These are phyloP conservation scores for Penicillium sp. DNA, from an alignment of 2,329 filamentous ascomycete species.

Conservation along the genomic window DNA sequence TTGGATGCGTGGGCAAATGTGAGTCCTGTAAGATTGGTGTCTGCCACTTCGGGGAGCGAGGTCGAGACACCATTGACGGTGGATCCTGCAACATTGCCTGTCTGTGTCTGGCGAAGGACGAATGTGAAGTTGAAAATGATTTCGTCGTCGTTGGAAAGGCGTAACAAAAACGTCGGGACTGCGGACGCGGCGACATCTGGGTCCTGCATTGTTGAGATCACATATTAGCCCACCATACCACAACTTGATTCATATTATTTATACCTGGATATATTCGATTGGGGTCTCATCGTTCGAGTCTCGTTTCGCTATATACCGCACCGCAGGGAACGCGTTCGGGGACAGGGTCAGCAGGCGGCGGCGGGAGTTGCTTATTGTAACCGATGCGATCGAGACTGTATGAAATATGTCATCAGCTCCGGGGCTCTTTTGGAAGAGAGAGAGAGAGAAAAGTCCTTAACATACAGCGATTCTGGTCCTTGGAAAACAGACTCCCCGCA, in stretches of 20 bases:
- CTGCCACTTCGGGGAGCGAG: conserved; percentile 48
- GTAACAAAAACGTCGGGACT: conserved; percentile 71
- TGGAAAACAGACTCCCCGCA: conserved; percentile 68
- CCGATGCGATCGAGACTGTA: conserved; percentile 78
- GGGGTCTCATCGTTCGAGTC: conserved; percentile 67
- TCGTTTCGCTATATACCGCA: conserved; percentile 66
- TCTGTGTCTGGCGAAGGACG: conserved; percentile 58
- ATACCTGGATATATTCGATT: conserved; percentile 88
- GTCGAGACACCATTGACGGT: conserved; percentile 49
- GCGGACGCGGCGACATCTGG: conserved; percentile 56
- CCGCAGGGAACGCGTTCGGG: conserved; percentile 84
- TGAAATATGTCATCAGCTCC: conserved; percentile 13
- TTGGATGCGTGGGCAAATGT: conserved; percentile 90
- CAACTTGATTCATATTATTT: conserved; percentile 18
- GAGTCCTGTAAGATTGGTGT: conserved; percentile 78
- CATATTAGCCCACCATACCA: conserved; percentile 1
- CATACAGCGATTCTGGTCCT: conserved; percentile 86
- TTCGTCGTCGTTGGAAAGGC: conserved; percentile 85
- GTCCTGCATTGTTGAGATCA: conserved; percentile 54
- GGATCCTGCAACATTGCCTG: conserved; percentile 48
- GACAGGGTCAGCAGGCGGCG: conserved; percentile 71
- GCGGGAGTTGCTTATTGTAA: conserved; percentile 73
- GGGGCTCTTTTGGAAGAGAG: neutral
- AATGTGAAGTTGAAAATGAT: conserved; percentile 91
- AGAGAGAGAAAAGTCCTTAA: conserved; percentile 11